These are phyloP conservation scores for Phaeomoniella chlamydospora DNA, from an alignment of 2,329 filamentous ascomycete species.

Conservation along the genomic window DNA sequence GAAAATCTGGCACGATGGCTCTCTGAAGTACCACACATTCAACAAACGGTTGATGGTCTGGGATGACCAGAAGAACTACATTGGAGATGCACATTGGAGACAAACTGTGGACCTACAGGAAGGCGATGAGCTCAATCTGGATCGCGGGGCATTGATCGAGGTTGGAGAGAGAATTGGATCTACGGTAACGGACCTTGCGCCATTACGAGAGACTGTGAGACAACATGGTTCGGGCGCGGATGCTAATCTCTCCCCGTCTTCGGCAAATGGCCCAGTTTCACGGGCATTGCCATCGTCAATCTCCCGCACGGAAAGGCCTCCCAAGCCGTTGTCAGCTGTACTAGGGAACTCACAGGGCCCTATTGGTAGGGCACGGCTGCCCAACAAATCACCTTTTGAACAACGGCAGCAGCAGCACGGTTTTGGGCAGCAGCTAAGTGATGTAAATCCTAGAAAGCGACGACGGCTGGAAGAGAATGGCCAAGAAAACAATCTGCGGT, in stretches of 20 bases:
- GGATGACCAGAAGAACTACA: constrained; percentile 62
- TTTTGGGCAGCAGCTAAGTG: constrained; percentile 5
- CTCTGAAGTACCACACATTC: constrained; percentile 76
- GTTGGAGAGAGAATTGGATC: constrained; percentile 62
- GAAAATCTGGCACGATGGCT: constrained; percentile 89
- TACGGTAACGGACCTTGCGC: constrained; percentile 63
- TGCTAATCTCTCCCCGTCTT: constrained; percentile 17
- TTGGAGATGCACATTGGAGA: constrained; percentile 76
- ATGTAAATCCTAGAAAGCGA: constrained; percentile 19
- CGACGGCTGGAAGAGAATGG: constrained; percentile 10
- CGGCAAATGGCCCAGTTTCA: constrained; percentile 28
- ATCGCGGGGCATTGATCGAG: constrained; percentile 65
- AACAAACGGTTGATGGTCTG: constrained; percentile 87
- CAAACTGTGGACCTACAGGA: constrained; percentile 54
- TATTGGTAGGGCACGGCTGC: constrained; percentile 44
- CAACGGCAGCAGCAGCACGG: constrained; percentile 25
- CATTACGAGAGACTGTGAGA: constrained; percentile 53
- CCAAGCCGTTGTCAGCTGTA: constrained; percentile 47
- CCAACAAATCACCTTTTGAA: constrained; percentile 52
- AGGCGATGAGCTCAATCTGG: constrained; percentile 69
- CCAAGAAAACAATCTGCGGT: not conserved
- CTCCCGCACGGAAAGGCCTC: constrained; percentile 28
- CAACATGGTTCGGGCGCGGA: constrained; percentile 8
- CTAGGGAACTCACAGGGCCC: constrained; percentile 51
- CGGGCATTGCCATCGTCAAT: constrained; percentile 12